A percentile compares a stretch with the other conserved stretches of the same genome.
Evolutionary conservation across 352 stramenopile genomes (phyloP).

Genomic region (Phytopythium vexans): DNA sequence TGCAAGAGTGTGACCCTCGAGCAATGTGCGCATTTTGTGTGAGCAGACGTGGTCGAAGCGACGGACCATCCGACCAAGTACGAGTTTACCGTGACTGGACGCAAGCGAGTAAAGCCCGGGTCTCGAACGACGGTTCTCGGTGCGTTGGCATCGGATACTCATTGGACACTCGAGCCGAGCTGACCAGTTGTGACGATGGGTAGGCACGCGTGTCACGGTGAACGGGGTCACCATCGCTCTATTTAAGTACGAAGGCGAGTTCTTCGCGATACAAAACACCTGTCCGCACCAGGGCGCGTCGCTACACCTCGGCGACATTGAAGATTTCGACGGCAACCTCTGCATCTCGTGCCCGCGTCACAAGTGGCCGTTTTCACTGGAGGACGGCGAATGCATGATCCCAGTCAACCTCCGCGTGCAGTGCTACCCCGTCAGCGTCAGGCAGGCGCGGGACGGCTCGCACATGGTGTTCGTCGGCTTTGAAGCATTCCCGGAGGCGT

Average conservation of each 20-base stretch:
- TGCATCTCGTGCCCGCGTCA: conserved; percentile 80
- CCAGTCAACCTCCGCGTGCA: conserved; percentile 42
- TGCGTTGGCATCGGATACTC: conserved; percentile 15
- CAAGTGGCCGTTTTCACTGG: conserved; percentile 80
- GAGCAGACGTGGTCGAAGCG: conserved; percentile 71
- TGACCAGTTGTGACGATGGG: not conserved
- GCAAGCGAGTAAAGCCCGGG: conserved; percentile 67
- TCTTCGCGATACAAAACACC: conserved; percentile 75
- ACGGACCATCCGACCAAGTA: conserved; percentile 66
- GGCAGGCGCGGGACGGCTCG: conserved; percentile 34
- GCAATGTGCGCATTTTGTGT: not conserved
- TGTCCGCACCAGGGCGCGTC: conserved; percentile 79
- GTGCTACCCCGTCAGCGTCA: conserved; percentile 61
- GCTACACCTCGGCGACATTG: conserved; percentile 84
- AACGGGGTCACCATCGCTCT: conserved; percentile 78
- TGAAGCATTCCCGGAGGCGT: conserved; percentile 34
- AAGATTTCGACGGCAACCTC: conserved; percentile 68
- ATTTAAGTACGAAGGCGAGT: conserved; percentile 66
- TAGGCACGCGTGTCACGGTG: conserved; percentile 55
- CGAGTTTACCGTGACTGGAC: conserved; percentile 71
- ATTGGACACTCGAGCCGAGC: not conserved
- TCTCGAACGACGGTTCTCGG: conserved; percentile 54
- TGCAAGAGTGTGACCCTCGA: no score
- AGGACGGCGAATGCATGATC: conserved; percentile 69
- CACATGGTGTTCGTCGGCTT: conserved; percentile 74